phyloP scores from a whole-genome alignment of 164 flowering plant species.

The Warburgia ugandensis region DNA sequence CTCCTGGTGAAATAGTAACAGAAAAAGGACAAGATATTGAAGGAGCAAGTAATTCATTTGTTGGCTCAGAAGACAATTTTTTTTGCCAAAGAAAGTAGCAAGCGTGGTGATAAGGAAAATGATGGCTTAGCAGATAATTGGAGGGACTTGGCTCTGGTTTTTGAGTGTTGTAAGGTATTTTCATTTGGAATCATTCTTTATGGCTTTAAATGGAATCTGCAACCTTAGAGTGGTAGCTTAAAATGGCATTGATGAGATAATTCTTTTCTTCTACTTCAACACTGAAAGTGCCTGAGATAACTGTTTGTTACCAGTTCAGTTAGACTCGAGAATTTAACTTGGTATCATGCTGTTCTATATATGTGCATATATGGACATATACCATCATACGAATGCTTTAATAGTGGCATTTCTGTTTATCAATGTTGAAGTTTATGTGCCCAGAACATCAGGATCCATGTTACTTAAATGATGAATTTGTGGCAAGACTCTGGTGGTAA shows the following conservation, averaged over 20 bases:
- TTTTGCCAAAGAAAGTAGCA: constrained; percentile 9
- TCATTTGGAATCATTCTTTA: not conserved
- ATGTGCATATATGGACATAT: not conserved
- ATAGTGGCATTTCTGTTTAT: too few relatives aligned
- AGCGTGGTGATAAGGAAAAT: constrained; percentile 18
- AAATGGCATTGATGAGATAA: too few relatives aligned
- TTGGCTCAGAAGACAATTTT: constrained; percentile 41
- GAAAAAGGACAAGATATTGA: not conserved
- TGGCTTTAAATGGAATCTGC: not conserved
- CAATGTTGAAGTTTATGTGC: too few relatives aligned
- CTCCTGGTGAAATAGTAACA: constrained; percentile 13
- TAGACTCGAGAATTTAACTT: not conserved
- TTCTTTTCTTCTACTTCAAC: not conserved
- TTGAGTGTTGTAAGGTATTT: constrained; percentile 72
- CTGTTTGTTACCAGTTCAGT: not conserved
- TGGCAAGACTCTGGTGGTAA: too few relatives aligned
- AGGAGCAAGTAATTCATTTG: constrained; percentile 14
- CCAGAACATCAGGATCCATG: too few relatives aligned
- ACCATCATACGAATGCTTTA: too few relatives aligned
- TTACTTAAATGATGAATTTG: too few relatives aligned
- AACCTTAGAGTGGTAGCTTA: too few relatives aligned
- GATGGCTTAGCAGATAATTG: constrained; percentile 68
- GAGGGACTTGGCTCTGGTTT: constrained; percentile 61
- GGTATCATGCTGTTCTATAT: too few relatives aligned
- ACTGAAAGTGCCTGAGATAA: not conserved